These are phyloP conservation scores for Luffa acutangula DNA, from an alignment of 306 rosid species.

Conservation along the genomic window DNA sequence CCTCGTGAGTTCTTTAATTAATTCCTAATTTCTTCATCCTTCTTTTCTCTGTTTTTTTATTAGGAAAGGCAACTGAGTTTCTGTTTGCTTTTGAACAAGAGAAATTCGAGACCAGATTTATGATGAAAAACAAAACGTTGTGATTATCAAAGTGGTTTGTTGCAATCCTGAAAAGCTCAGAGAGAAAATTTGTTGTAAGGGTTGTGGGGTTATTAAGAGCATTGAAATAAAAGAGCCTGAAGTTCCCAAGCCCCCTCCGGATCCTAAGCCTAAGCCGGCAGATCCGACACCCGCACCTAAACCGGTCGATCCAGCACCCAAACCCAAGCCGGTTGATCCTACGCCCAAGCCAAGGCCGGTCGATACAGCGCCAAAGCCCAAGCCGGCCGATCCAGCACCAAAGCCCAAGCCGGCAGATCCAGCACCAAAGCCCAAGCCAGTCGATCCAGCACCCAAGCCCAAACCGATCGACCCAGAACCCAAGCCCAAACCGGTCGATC, in stretches of 20 bases:
- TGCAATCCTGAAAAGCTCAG: conserved; percentile 66
- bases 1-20: conserved; percentile 48
- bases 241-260: conserved; percentile 21
- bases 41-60: not conserved
- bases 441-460: too few species aligned
- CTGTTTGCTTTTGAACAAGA: conserved; percentile 31
- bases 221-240: conserved; percentile 48
- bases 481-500: too few species aligned
- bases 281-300: too few species aligned
- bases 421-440: too few species aligned
- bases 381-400: too few species aligned
- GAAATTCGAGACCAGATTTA: conserved; percentile 70
- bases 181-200: conserved; percentile 46
- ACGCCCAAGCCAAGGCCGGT: too few species aligned
- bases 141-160: conserved; percentile 55
- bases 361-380: too few species aligned
- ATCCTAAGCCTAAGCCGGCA: not conserved
- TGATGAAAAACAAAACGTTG: conserved; percentile 42
- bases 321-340: too few species aligned
- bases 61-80: not conserved
- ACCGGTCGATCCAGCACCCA: too few species aligned
- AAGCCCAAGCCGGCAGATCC: too few species aligned
- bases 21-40: conserved; percentile 7
- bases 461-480: too few species aligned
- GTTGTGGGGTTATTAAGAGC: conserved; percentile 44